Evolutionary conservation across 371 early-diverging fungal species (phyloP).

Genomic region (Apophysomyces ossiformis): DNA sequence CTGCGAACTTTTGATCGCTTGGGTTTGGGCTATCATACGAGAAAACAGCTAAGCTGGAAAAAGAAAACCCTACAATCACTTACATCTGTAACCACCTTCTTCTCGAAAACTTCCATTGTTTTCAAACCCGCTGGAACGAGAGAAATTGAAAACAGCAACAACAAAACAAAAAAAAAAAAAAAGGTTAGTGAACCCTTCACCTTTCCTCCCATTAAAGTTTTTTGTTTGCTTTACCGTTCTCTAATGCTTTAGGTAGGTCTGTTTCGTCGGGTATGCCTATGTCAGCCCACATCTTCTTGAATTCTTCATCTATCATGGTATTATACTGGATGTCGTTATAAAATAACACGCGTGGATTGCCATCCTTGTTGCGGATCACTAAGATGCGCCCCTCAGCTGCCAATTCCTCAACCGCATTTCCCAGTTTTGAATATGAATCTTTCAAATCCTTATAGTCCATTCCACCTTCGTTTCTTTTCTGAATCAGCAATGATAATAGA

Average conservation of each 20-base stretch:
- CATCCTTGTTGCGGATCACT: conserved; percentile 80
- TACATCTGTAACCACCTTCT: conserved; percentile 64
- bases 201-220: neutral
- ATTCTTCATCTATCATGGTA: conserved; percentile 71
- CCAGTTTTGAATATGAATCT: conserved; percentile 79
- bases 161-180: neutral
- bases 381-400: conserved; percentile 70
- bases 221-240: conserved; percentile 41
- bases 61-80: conserved; percentile 10
- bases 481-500: conserved; percentile 65
- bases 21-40: conserved; percentile 46
- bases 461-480: conserved; percentile 67
- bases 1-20: conserved; percentile 70
- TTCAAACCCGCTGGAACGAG: conserved; percentile 66
- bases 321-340: conserved; percentile 72
- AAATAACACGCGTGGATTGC: conserved; percentile 71
- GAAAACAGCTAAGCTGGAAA: neutral
- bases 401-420: conserved; percentile 74
- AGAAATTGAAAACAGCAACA: neutral
- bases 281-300: conserved; percentile 77
- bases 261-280: conserved; percentile 77
- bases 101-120: conserved; percentile 76
- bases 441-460: conserved; percentile 81
- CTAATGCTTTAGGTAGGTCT: conserved; percentile 73
- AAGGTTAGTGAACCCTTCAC: neutral